These are phyloP conservation scores for Thermoascus crustaceus DNA, from an alignment of 2,329 filamentous ascomycete genomes.

Conservation along the genomic window DNA sequence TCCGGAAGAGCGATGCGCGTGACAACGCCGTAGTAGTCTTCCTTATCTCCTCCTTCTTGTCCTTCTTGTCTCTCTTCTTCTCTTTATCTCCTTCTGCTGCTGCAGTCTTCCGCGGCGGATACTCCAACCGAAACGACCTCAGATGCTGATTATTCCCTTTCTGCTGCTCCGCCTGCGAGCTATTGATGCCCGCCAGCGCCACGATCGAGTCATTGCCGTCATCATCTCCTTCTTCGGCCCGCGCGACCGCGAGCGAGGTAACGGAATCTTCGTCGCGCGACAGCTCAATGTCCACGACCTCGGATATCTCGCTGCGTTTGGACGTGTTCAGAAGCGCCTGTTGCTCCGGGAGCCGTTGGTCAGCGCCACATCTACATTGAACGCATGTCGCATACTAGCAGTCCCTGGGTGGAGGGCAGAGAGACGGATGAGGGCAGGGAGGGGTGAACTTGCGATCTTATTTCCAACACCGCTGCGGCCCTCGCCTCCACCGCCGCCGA, in stretches of 20 bases:
- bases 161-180: constrained; percentile 61
- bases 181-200: constrained; percentile 75
- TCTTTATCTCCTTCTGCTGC: constrained; percentile 11
- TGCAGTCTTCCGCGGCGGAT: constrained; percentile 40
- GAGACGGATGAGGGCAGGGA: not conserved
- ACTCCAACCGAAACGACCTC: constrained; percentile 60
- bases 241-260: constrained; percentile 67
- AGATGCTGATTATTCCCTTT: constrained; percentile 79
- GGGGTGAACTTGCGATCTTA: constrained; percentile 58
- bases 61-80: constrained; percentile 16
- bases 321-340: constrained; percentile 67
- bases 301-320: constrained; percentile 53
- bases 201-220: constrained; percentile 44
- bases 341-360: constrained; percentile 5
- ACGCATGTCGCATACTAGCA: no score
- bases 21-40: constrained; percentile 39
- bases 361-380: not conserved
- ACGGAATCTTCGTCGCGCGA: constrained; percentile 83
- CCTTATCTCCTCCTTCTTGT: constrained; percentile 16
- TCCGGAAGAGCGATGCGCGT: constrained; percentile 45
- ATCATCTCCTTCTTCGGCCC: no score
- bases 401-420: constrained; percentile 2
- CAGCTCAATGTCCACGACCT: constrained; percentile 65
- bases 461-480: constrained; percentile 75
- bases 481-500: constrained; percentile 81